A percentile compares a stretch with the other conserved stretches of the same genome.
Evolutionary conservation across 768 basidiomycete species (phyloP).

Genomic region (Boletus pseudo-olivaceus): DNA sequence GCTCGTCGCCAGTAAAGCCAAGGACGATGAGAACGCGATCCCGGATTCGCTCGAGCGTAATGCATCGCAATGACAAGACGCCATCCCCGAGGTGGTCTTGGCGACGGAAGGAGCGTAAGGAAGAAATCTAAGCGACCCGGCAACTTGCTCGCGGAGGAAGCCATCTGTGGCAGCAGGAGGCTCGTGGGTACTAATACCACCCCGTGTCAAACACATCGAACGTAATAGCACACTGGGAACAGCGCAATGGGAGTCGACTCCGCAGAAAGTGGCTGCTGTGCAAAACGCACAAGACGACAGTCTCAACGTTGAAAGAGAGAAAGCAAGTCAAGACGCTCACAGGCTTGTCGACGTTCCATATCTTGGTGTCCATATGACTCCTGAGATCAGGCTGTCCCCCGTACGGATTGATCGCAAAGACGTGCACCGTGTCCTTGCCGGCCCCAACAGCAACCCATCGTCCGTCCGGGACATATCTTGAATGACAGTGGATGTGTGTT

Average conservation of each 20-base stretch:
- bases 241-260: conserved; percentile 50
- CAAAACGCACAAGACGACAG: not conserved
- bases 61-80: conserved; percentile 50
- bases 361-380: conserved; percentile 57
- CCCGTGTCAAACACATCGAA: too few species aligned
- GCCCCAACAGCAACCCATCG: conserved; percentile 71
- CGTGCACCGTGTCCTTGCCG: conserved; percentile 58
- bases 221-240: too few species aligned
- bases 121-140: conserved; percentile 25
- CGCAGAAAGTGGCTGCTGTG: conserved; percentile 48
- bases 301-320: not conserved
- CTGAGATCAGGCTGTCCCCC: conserved; percentile 62
- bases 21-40: conserved; percentile 25
- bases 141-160: conserved; percentile 28
- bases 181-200: conserved; percentile 33
- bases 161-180: conserved; percentile 32
- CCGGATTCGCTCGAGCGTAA: conserved; percentile 41
- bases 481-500: too few species aligned
- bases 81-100: conserved; percentile 59
- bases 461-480: conserved; percentile 38
- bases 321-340: conserved; percentile 30
- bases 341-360: conserved; percentile 49
- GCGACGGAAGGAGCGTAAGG: conserved; percentile 29
- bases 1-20: conserved; percentile 43
- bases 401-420: conserved; percentile 74